Evolutionary conservation across 257 asterid species (phyloP).

Genomic region (Leptodermis oblonga): DNA sequence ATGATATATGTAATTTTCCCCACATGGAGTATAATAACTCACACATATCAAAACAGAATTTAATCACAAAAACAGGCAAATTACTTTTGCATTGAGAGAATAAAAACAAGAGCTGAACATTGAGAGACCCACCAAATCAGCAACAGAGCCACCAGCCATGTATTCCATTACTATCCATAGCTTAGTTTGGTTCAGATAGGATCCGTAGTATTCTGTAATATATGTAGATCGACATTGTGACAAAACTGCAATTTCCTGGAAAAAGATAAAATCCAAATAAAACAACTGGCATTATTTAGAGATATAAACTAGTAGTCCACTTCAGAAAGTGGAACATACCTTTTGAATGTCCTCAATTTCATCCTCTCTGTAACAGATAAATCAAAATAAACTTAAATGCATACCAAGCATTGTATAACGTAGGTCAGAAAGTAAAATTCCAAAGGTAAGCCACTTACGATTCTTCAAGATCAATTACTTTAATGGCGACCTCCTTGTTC

Average conservation of each 20-base stretch:
- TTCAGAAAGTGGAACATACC: constrained; percentile 46
- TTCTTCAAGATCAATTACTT: constrained; percentile 98
- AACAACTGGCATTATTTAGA: constrained; percentile 11
- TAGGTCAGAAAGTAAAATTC: constrained; percentile 3
- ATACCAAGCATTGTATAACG: constrained; percentile 1
- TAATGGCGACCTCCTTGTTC: constrained; percentile 92
- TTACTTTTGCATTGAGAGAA: neutral
- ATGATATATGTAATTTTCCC: neutral
- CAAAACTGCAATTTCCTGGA: constrained; percentile 96
- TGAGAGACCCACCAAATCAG: constrained; percentile 72
- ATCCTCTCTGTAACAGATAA: constrained; percentile 71
- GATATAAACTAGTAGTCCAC: constrained; percentile 8
- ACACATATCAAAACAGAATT: neutral
- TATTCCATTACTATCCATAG: constrained; percentile 98
- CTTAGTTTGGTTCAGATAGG: constrained; percentile 78
- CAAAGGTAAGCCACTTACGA: constrained; percentile 61
- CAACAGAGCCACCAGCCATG: constrained; percentile 99
- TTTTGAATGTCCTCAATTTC: constrained; percentile 98
- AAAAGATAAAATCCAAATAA: constrained; percentile 24
- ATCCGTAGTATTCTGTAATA: constrained; percentile 95
- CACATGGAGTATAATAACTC: neutral
- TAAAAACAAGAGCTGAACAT: constrained; percentile 12
- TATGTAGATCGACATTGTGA: constrained; percentile 90
- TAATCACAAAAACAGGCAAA: neutral
- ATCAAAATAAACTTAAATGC: constrained; percentile 13